Base-by-base conservation (phyloP, 2,329 filamentous ascomycete species). In the Teratosphaeria nubilosa region DNA sequence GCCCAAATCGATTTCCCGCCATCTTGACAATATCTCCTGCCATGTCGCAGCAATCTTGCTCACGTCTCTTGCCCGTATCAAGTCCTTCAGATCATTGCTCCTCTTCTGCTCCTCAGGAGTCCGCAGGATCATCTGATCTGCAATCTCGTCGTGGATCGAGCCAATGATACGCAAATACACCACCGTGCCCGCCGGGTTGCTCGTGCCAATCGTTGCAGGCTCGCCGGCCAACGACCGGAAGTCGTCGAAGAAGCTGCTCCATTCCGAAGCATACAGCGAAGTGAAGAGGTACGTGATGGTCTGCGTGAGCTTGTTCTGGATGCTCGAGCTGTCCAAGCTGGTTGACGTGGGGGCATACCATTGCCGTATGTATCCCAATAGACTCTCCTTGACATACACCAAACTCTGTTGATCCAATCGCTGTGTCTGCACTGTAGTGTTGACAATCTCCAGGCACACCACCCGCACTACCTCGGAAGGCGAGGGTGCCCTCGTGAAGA, bases 251-350 rank as follows among this genome's bases (percentile, higher is more conserved):
- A 96, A 97, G 60, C 79, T 84, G 68, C 89, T 83, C 94, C 94
- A 99, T 41, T 88, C 87, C 56, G 87, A 84, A 56, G 85, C 85
- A 73, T 99, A 99, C 57, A 95, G 80, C 13, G 86, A 84, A 37
- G 90, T 87, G 73, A 99, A 99, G 55, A 99, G 85, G 69, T 90
- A 94, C 10, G 94, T 99, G 67, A 99, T 78, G 13, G 91, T 96
- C 76, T 99, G 94, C 52, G 92, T 91, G 65, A 99, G 84, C 76
- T 99, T 99, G 77, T 97, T 99, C 75, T 97, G 92, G 51, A 99
- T 86, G 64, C 83, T 82, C 25, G 84, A 73, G 9, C 86, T 83
- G 71, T 99, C 94, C 62, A 86, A 76, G 57, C 82, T 80, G 32
- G 63, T 68, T 10, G 70, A 71, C 24, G 75, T 74, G 45, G 80